Evolutionary conservation across 495 filamentous ascomycete species (phyloP), one percentile per base, ranked within the genome.

Genomic region (Xylaria palmicola): DNA sequence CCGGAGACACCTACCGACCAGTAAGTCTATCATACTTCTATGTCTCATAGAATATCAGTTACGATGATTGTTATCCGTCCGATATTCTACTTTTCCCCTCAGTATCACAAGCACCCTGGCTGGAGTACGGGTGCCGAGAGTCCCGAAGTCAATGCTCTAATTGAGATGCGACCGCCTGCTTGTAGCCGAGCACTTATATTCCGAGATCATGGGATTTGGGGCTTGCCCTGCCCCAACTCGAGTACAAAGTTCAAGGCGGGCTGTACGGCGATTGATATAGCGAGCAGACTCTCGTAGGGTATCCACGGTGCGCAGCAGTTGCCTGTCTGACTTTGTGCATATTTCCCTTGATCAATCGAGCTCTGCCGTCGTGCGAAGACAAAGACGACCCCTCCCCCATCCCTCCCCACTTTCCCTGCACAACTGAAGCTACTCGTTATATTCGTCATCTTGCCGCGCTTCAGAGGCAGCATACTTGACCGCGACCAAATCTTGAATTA

Each of bases 1-100:
- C 79, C 58, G 79, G 78, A 71, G 79, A 81, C 62, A 81, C 73
- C 41, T 81, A 81, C 62, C 79, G 79, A 62, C 78, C 79, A 61
- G 80, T 82, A 73, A 80, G 77, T 79, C 30, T 40, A 41, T 3
- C 6, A 32, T 54, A 4, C n/a, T 44, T 47, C 27, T 17, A 32
- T 41, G 19, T 54, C 20, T 55, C 29, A 0, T 26, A 56, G 40
- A 44, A 30, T 4, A 34, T 39, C 27, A 7, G 13, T 55, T 45
- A 24, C 34, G 24, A n/a, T n/a, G n/a, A n/a, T 24, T 36, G 9
- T 22, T 43, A 19, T 48, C 34, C 13, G 3, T 19, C 17, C 15
- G 36, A 34, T 43, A 41, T 48, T 27, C 32, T 17, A 13, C 15
- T 53, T 34, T n/a, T 47, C 19, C 58, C 24, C 56, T 49, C 59